Evolutionary conservation across 345 rosid genomes (phyloP).

Genomic region (Brassica carinata): DNA sequence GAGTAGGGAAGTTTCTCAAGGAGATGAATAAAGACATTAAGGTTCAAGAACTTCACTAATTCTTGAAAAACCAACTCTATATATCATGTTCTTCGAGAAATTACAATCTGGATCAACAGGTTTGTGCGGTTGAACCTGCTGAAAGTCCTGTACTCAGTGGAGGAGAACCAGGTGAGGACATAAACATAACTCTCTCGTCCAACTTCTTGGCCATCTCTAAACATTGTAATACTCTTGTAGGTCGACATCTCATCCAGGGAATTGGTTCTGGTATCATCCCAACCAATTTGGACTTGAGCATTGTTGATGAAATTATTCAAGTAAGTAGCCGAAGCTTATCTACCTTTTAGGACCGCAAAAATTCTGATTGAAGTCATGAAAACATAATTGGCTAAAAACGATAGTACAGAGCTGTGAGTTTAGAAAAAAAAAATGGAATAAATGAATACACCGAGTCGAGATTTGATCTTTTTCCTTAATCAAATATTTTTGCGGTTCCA

Average conservation of each 20-base stretch:
- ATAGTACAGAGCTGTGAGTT: neutral
- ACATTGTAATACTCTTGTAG: constrained; percentile 19
- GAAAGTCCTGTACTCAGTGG: constrained; percentile 45
- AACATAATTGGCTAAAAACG: neutral
- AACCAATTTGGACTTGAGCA: constrained; percentile 62
- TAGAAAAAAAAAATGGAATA: neutral
- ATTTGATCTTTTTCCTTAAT: neutral
- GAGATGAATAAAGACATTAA: constrained; percentile 63
- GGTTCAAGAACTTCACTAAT: constrained; percentile 39
- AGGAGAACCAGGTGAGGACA: constrained; percentile 36
- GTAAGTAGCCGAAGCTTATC: constrained; percentile 43
- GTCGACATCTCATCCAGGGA: constrained; percentile 64
- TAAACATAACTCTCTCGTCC: neutral
- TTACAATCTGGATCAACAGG: constrained; percentile 27
- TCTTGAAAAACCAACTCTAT: neutral
- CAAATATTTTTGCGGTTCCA: neutral
- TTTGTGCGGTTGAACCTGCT: constrained; percentile 36
- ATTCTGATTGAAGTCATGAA: neutral
- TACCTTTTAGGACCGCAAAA: neutral
- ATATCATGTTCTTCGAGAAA: neutral
- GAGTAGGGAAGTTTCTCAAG: constrained; percentile 67
- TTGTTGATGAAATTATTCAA: constrained; percentile 76
- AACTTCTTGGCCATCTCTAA: neutral
- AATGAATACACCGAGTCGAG: neutral
- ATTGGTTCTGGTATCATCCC: constrained; percentile 86